phyloP scores from a whole-genome alignment of 352 stramenopile genomes.

The Pythium chondricola region DNA sequence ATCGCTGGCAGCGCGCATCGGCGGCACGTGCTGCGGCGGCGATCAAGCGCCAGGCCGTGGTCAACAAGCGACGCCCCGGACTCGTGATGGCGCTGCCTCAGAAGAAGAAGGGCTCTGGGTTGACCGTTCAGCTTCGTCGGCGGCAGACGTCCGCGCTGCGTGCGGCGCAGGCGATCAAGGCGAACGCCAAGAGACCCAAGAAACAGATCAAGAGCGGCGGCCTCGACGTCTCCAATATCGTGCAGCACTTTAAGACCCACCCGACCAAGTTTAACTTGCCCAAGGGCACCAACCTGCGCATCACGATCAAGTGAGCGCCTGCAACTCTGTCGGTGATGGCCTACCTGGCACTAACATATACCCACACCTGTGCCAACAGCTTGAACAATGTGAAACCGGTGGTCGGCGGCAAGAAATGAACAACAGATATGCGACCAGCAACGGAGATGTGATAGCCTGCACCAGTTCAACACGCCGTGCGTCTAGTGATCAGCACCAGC shows the following conservation, averaged over 20 bases:
- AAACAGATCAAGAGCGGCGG: constrained; percentile 17
- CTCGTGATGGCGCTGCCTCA: constrained; percentile 32
- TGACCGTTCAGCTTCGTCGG: constrained; percentile 33
- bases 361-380: constrained; percentile 17
- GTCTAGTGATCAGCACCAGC: no score
- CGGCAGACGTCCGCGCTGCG: constrained; percentile 38
- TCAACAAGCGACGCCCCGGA: constrained; percentile 63
- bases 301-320: constrained; percentile 67
- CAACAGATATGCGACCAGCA: no score
- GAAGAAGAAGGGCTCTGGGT: constrained; percentile 7
- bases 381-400: constrained; percentile 71
- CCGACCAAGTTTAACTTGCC: constrained; percentile 78
- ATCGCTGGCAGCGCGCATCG: constrained; percentile 32
- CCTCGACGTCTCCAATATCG: constrained; percentile 74
- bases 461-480: no score
- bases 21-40: constrained; percentile 32
- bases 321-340: neutral
- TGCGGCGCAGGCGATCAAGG: constrained; percentile 17
- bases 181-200: constrained; percentile 20
- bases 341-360: neutral
- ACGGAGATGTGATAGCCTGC: no score
- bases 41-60: constrained; percentile 55
- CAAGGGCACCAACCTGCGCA: constrained; percentile 70
- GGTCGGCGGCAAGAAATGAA: constrained; percentile 53
- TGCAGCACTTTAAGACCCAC: constrained; percentile 68